Evolutionary conservation across 495 filamentous ascomycete genomes (phyloP), one percentile per base, ranked within the genome.

Genomic region (Oidiodendron maius): DNA sequence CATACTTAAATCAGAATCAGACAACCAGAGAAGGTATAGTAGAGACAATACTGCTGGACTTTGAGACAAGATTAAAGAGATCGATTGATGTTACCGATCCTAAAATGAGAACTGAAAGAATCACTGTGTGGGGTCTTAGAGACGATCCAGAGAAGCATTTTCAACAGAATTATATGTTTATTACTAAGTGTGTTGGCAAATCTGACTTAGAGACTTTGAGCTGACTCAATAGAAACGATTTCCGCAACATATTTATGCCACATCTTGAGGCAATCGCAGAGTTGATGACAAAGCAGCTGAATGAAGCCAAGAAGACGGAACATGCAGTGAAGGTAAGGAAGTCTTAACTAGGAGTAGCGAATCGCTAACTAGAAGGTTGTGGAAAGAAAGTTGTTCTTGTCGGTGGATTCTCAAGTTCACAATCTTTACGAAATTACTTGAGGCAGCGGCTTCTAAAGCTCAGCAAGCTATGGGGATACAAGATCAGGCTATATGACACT

Each of bases 351-450:
- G 1, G 5, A n/a, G 22, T 25, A 3, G 1, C 8, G 8, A 16
- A 16, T 11, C 28, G 4, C 5, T 25, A 5, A 17, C 28, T n/a
- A 15, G 28, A 23, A 48, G 10, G 4, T 10, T 28, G 6, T 11
- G 20, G n/a, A 8, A 28, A 65, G 61, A 58, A 63, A 59, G 59
- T 65, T 21, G 23, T 65, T 45, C 54, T 65, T n/a, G 57, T 63
- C 18, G 61, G 63, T 23, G 63, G 63, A 24, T 65, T 65, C 40
- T 55, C 45, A 15, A 44, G 42, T 16, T 64, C 63, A 15, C 39
- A 32, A 37, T 57, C 58, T n/a, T 51, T 65, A 13, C 53, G 49
- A 42, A 47, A 38, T 32, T 52, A 50, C 30, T 42, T 61, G 2
- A 35, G 24, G 16, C 10, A 42, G 4, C 18, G 13, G 12, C 28